phyloP scores from a whole-genome alignment of 106 monocot genomes.

The Dendrobium nobile region DNA sequence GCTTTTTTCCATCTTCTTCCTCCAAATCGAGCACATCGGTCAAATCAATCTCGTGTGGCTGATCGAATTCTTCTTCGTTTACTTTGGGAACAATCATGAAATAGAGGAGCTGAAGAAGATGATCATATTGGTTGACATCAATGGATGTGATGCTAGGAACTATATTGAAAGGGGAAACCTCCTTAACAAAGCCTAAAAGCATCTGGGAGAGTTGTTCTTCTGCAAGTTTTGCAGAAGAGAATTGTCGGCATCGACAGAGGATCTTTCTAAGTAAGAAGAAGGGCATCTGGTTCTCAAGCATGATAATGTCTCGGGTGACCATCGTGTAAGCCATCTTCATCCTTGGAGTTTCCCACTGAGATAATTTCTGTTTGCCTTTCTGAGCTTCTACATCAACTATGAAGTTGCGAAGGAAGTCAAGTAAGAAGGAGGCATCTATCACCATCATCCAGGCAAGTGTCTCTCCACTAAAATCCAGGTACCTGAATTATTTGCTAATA shows the following conservation, averaged over 20 bases:
- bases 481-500: background rate
- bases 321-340: constrained; percentile 27
- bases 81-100: constrained; percentile 16
- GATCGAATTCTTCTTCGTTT: background rate
- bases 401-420: constrained; percentile 45
- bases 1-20: constrained; percentile 7
- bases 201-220: constrained; percentile 19
- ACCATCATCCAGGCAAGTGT: constrained; percentile 56
- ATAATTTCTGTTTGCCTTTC: background rate
- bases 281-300: constrained; percentile 81
- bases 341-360: background rate
- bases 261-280: constrained; percentile 42
- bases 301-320: constrained; percentile 48
- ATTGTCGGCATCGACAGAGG: constrained; percentile 10
- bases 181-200: constrained; percentile 36
- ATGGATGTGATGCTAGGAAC: background rate
- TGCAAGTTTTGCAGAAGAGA: background rate
- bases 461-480: constrained; percentile 16
- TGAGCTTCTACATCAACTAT: background rate
- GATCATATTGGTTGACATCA: constrained; percentile 18
- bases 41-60: background rate
- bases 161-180: constrained; percentile 38
- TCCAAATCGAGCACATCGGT: no score
- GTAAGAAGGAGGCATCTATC: constrained; percentile 42
- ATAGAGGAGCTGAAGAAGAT: constrained; percentile 52